phyloP scores from a whole-genome alignment of 2,329 filamentous ascomycete genomes.

The Simplicillium aogashimaense region DNA sequence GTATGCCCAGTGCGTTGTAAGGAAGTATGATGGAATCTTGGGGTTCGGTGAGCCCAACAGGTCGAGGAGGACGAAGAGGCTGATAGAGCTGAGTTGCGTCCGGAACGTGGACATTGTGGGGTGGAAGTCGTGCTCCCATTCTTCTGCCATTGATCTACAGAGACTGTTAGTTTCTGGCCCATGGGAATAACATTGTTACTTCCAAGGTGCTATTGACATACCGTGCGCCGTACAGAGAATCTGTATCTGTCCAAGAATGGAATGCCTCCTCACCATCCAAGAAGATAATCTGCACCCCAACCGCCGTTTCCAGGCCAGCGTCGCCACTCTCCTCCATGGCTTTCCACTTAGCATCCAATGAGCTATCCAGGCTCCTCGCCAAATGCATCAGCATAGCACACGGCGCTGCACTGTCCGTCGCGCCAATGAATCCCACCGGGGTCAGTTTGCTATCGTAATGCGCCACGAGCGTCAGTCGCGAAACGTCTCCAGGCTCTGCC shows the following conservation, averaged over 20 bases:
- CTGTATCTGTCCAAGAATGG: conserved; percentile 63
- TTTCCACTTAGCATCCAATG: conserved; percentile 74
- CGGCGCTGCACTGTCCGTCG: conserved; percentile 85
- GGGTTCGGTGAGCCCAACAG: conserved; percentile 66
- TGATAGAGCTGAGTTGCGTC: conserved; percentile 68
- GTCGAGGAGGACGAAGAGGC: conserved; percentile 85
- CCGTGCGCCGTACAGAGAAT: conserved; percentile 85
- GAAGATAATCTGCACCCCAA: conserved; percentile 80
- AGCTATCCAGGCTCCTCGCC: conserved; percentile 68
- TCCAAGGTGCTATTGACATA: conserved; percentile 23
- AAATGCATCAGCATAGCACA: conserved; percentile 90
- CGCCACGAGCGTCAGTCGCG: conserved; percentile 75
- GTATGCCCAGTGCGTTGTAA: conserved; percentile 91
- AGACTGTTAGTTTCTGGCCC: conserved; percentile 1
- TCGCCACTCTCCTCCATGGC: conserved; percentile 54
- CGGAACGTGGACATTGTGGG: conserved; percentile 64
- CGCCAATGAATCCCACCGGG: conserved; percentile 83
- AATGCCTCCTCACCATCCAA: conserved; percentile 96
- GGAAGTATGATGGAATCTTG: conserved; percentile 73
- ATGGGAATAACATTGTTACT: not conserved
- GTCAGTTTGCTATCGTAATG: conserved; percentile 84
- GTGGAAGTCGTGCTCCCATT: conserved; percentile 67
- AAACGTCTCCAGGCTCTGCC: conserved; percentile 62
- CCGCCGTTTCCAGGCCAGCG: conserved; percentile 57
- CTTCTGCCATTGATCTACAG: conserved; percentile 58